Evolutionary conservation across 2,329 filamentous ascomycete genomes (phyloP).

Genomic region (Diplodia mutila): DNA sequence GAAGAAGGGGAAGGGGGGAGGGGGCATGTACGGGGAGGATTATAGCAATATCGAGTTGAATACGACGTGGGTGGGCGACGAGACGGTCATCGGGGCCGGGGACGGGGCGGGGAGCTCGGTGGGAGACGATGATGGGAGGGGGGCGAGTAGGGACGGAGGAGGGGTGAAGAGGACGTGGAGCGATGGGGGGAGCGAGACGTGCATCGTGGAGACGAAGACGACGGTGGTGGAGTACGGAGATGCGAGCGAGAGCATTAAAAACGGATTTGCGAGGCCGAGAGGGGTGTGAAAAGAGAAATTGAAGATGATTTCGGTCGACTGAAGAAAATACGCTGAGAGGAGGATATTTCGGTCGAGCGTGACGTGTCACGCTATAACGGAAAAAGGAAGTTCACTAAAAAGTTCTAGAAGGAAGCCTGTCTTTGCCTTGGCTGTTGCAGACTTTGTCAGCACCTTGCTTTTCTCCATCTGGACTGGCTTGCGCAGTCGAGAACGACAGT

Average conservation of each 20-base stretch:
- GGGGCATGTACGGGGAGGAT: background rate
- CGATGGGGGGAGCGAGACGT: slow-evolving; percentile 14
- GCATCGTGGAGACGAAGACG: slow-evolving; percentile 10
- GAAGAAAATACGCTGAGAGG: background rate
- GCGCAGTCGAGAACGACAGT: background rate
- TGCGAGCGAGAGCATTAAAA: background rate
- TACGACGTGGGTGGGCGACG: background rate
- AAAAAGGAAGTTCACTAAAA: background rate
- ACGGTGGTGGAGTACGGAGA: slow-evolving; percentile 11
- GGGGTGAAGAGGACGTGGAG: slow-evolving; percentile 1
- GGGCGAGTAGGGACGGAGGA: background rate
- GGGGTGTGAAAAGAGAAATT: background rate
- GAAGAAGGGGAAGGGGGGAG: background rate
- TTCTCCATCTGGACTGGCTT: background rate
- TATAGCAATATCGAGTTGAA: slow-evolving; percentile 13
- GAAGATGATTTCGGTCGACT: background rate
- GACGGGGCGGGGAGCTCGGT: background rate
- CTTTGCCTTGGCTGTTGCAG: background rate
- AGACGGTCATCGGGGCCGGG: background rate
- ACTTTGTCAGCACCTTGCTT: background rate
- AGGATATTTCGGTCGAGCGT: background rate
- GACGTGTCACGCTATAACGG: background rate
- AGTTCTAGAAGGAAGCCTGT: background rate
- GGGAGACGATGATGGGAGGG: background rate
- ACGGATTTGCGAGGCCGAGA: background rate